Evolutionary conservation across 1,284 basidiomycete genomes (phyloP).

Genomic region (Abortiporus biennis): DNA sequence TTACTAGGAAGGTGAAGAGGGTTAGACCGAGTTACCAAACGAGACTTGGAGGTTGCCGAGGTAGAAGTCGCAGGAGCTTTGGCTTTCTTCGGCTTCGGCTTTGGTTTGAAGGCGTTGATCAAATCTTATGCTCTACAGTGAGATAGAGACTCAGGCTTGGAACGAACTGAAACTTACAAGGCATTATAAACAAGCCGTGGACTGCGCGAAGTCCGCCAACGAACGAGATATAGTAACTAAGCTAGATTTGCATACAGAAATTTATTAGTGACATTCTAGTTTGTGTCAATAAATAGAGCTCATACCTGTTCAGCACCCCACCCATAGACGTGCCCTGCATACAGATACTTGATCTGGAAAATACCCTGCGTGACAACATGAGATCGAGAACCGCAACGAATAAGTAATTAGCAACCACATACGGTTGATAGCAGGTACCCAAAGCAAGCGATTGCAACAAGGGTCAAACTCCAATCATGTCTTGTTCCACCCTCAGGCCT

Average conservation of each 20-base stretch:
- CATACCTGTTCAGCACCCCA: slow-evolving; percentile 51
- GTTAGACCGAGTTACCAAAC: not conserved
- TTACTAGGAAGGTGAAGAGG: not conserved
- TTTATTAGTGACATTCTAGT: slow-evolving; percentile 2
- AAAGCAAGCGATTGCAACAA: slow-evolving; percentile 42
- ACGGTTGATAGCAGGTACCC: slow-evolving; percentile 41
- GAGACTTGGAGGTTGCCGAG: slow-evolving; percentile 4
- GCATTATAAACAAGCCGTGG: slow-evolving; percentile 49
- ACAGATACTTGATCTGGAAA: slow-evolving; percentile 56
- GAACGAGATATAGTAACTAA: slow-evolving; percentile 60
- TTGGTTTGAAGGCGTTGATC: slow-evolving; percentile 40
- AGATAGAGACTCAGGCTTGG: too few relatives aligned
- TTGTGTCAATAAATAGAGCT: not conserved
- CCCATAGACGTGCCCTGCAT: slow-evolving; percentile 46
- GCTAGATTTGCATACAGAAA: slow-evolving; percentile 21
- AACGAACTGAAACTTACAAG: slow-evolving; percentile 34
- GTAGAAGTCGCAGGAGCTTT: slow-evolving; percentile 7
- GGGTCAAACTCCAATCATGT: slow-evolving; percentile 55
- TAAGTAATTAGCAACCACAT: slow-evolving; percentile 15
- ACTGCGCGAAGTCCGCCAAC: slow-evolving; percentile 44
- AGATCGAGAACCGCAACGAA: not conserved
- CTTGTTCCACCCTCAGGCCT: slow-evolving; percentile 24
- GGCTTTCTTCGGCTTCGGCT: slow-evolving; percentile 19
- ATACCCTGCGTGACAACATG: slow-evolving; percentile 35
- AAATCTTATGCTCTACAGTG: too few relatives aligned